Base-by-base conservation (phyloP, 2,329 filamentous ascomycete species). In the Pyrenophora graminea region DNA sequence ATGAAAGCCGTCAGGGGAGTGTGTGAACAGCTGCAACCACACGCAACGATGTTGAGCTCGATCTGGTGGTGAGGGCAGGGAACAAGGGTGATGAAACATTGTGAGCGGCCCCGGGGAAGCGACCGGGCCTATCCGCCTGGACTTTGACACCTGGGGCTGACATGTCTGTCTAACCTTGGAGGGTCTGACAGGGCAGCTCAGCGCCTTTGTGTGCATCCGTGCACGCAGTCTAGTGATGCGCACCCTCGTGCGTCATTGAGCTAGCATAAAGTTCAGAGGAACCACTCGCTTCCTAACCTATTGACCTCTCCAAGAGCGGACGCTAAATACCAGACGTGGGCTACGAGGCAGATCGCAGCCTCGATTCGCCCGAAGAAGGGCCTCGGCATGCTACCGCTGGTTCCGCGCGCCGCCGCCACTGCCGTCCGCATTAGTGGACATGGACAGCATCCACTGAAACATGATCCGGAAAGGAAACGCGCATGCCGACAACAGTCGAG, bases 401-500 rank as follows among this genome's bases (percentile, higher is more conserved):
- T 53, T 51, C 54, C 57, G 54, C 52, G 51, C 42, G 47, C 57
- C 49, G 55, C 39, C 34, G 48, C 48, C 42, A 53, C 32, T 39
- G 44, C 39, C 44, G 48, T 33, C 45, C 39, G 49, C 45, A 43
- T 34, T 34, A 25, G 10, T 13, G 34, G 17, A 36, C 43, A 38
- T 30, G 25, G 43, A 39, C 46, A 39, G 31, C 21, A 27, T 30
- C 25, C 32, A 48, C 44, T 31, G 33, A 53, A 38, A 46, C 25
- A 47, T 50, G 40, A 23, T 50, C 36, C 17, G 25, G 17, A 27
- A 13, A 18, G 38, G 25, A 33, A 51, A 34, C 17, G 32, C 21
- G 33, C 27, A 30, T 30, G 2, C 27, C 27, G 27, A 30, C 27
- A 30, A 30, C 27, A 30, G 27, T 15, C 15, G 15, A 15, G 15